Evolutionary conservation across 306 rosid species (phyloP), one percentile per base, ranked within the genome.

Genomic region (Neltuma alba): DNA sequence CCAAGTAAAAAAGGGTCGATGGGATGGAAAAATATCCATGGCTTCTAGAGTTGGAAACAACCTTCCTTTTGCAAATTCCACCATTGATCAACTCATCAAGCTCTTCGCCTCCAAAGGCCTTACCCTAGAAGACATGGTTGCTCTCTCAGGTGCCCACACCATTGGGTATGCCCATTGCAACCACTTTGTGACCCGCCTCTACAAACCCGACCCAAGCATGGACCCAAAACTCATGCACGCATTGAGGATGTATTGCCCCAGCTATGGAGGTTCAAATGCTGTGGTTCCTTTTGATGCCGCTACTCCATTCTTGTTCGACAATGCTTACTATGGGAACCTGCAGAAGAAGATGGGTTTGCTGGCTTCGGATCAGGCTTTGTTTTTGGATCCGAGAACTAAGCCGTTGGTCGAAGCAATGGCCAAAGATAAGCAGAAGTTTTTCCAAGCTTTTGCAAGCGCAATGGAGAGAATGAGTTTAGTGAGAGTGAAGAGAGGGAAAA

Each of bases 71-170:
- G 83, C 95, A 81, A 94, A 94, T 80, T 87, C 84, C 74, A 94
- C 97, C 60, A 74, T 91, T 33, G 93, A 91, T 84, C 88, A 92
- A 21, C 87, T 92, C 6, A 92, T 94, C 75, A 89, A 86, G 9
- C 97, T 94, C 84, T 94, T 94, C 85, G 74, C 60, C 76, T 83
- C 92, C 21, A 94, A 94, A 72, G 98, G 98, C 67, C 67, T 91
- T 41, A 73, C 87, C 23, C 81, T 80, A 65, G 84, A 87, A 20
- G 97, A 94, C 80, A 83, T 92, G 25, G 97, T 94, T 4, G 93
- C 89, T 41, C 98, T 94, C 42, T 92, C 98, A 0, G 98, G 97
- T 42, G 98, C 97, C 41, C 98, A 94, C 74, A 92, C 99, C 54
- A 82, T 94, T 1, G 97, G 99, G 36, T 94, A 83, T 27, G 90